Evolutionary conservation across 2,329 filamentous ascomycete species (phyloP), one percentile per base, ranked within the genome.

Genomic region (Aspergillus ustus): DNA sequence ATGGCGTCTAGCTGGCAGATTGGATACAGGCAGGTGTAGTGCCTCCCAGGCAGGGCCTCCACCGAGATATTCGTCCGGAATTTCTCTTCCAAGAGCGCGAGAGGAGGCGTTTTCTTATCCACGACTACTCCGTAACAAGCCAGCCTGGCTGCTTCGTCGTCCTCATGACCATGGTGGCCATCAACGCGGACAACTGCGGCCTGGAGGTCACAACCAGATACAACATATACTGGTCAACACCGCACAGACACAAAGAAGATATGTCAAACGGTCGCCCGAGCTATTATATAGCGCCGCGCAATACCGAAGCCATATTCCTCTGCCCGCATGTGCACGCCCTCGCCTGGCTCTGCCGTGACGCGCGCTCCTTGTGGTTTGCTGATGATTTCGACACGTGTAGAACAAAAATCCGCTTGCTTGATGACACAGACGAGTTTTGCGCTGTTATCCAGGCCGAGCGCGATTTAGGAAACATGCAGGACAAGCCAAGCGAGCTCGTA

Each of bases 1-100:
- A 57, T 48, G 52, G 59, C 9, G 9, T 40, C 13, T 6, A 13
- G 20, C 48, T 61, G 7, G 28, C 29, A 11, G 48, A 40, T 2
- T 61, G 59, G 59, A n/a, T 61, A 17, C 17, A 60, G 44, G 52
- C 34, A 7, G 58, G 58, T 17, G n/a, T n/a, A 25, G 25, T 25
- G 25, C 3, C 15, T 19, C 52, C 53, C 4, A 48, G 48, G 13
- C 25, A 22, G 9, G 3, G 11, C 31, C 53, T 61, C 11, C 59
- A 52, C 15, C 31, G 17, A 25, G 6, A 22, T 1, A 43, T 54
- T 51, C 15, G 43, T 15, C 19, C 31, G 13, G 19, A 29, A 20
- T 54, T 50, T 40, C 43, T 2, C 17, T 50, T 7, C 9, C 50
- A 31, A 40, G 15, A 22, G 40, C 22, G 46, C 20, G 48, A 48